Evolutionary conservation across 495 filamentous ascomycete species (phyloP).

Genomic region (Cercophora newfieldiana): DNA sequence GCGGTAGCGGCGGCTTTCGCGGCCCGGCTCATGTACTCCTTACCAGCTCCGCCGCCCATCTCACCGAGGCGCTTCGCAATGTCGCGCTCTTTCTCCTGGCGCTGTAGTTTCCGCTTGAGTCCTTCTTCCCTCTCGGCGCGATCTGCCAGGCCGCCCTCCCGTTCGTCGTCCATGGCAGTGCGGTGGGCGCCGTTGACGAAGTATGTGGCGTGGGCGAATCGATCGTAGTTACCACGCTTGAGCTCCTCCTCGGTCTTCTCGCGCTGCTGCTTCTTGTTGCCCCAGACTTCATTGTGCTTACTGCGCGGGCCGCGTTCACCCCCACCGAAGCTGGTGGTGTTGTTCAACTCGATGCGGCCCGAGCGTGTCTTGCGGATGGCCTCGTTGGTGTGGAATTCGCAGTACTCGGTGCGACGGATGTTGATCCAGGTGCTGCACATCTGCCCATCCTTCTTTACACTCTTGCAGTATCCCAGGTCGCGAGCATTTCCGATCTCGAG

Average conservation of each 20-base stretch:
- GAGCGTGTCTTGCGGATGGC: conserved; percentile 70
- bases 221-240: conserved; percentile 55
- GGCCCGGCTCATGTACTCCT: conserved; percentile 67
- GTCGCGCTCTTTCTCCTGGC: conserved; percentile 77
- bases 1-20: conserved; percentile 41
- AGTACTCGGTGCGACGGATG: conserved; percentile 81
- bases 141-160: conserved; percentile 54
- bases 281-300: background rate
- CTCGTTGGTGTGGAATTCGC: conserved; percentile 86
- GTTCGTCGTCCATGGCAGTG: conserved; percentile 69
- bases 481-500: conserved; percentile 84
- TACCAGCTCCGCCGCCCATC: conserved; percentile 65
- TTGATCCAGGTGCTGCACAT: conserved; percentile 85
- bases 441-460: conserved; percentile 78
- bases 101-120: conserved; percentile 65
- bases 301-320: conserved; percentile 29
- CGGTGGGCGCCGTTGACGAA: conserved; percentile 54
- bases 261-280: background rate
- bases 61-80: conserved; percentile 68
- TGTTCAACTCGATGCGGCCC: conserved; percentile 74
- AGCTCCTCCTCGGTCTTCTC: conserved; percentile 28
- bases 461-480: conserved; percentile 88
- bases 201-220: conserved; percentile 55
- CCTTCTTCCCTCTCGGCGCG: conserved; percentile 62
- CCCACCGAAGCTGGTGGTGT: conserved; percentile 53